Percentiles rank a stretch among this genome's conserved stretches.
phyloP scores from a whole-genome alignment of 225 moss, liverwort and hornwort genomes.

The Straminergon stramineum region DNA sequence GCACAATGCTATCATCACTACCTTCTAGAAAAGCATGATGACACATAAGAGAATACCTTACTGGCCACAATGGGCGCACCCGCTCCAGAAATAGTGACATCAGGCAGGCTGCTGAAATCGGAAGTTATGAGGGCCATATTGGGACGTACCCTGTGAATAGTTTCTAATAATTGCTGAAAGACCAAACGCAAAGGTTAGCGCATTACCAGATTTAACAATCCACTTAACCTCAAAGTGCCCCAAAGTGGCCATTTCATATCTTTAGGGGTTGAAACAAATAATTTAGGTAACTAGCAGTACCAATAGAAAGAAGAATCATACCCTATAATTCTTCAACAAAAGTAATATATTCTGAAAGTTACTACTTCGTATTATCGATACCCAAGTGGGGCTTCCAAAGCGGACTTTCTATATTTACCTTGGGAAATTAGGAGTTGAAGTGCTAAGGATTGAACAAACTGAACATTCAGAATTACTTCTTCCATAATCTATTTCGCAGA shows the following conservation, averaged over 20 bases:
- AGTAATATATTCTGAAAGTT: background rate
- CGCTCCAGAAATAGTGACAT: slow-evolving; percentile 65
- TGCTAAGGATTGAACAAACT: background rate
- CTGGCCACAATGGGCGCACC: slow-evolving; percentile 89
- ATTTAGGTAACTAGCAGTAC: background rate
- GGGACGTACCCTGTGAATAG: slow-evolving; percentile 70
- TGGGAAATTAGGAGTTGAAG: background rate
- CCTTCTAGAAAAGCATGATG: background rate
- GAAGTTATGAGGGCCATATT: slow-evolving; percentile 87
- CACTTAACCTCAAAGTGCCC: background rate
- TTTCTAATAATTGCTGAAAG: slow-evolving; percentile 75
- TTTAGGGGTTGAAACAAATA: background rate
- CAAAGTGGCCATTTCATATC: background rate
- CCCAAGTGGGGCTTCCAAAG: background rate
- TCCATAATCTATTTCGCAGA: background rate
- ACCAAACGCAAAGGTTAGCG: background rate
- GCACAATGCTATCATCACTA: background rate
- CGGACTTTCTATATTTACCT: background rate
- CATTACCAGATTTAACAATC: background rate
- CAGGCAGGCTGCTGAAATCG: slow-evolving; percentile 91
- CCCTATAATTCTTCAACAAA: background rate
- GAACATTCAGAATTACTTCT: background rate
- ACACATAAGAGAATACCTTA: slow-evolving; percentile 45
- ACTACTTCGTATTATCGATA: background rate
- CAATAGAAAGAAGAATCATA: background rate